Evolutionary conservation across 2,329 filamentous ascomycete species (phyloP), one percentile per base, ranked within the genome.

Genomic region (Aureobasidium uvarum): DNA sequence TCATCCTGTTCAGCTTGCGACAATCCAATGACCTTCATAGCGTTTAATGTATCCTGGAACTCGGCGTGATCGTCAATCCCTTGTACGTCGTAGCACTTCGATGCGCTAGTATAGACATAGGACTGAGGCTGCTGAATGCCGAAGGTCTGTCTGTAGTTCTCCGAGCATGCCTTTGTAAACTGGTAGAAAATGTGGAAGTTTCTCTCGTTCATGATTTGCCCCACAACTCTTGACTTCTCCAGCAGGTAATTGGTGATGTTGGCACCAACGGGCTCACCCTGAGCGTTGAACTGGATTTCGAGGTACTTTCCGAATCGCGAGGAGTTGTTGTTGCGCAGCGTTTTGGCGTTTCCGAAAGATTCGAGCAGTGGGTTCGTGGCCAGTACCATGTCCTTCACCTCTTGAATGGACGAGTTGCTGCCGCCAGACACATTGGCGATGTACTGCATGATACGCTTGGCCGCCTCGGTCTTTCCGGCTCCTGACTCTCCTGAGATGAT

Each of bases 131-230:
- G 89, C 76, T 98, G 94, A 23, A 99, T 83, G 59, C 95, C 95
- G 74, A 91, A 97, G n/a, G 83, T 87, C 73, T 95, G 87, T 81
- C 92, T 85, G 78, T 98, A 96, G 66, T 89, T 86, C 70, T 89
- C 84, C n/a, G 92, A 90, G 11, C 94, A 94, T 4, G 91, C 92
- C 79, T 98, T 99, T 54, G 95, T 91, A 77, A 98, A 97, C 77
- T 99, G 95, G 79, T 99, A 99, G 77, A 99, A 99, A 73, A 99
- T 98, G 79, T 99, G 95, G 78, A 99, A 99, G 79, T 96, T 98
- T 71, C 95, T 87, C 83, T 99, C 95, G 76, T 97, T 96, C 66
- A 81, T 83, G 71, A 98, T 98, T 80, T 98, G 95, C 18, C 94
- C 92, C 11, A 96, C 92, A 20, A 99, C 95, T 80, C 95, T 86